Conservation (phyloP, 345 rosid species). For the Microthlaspi erraticum region DNA sequence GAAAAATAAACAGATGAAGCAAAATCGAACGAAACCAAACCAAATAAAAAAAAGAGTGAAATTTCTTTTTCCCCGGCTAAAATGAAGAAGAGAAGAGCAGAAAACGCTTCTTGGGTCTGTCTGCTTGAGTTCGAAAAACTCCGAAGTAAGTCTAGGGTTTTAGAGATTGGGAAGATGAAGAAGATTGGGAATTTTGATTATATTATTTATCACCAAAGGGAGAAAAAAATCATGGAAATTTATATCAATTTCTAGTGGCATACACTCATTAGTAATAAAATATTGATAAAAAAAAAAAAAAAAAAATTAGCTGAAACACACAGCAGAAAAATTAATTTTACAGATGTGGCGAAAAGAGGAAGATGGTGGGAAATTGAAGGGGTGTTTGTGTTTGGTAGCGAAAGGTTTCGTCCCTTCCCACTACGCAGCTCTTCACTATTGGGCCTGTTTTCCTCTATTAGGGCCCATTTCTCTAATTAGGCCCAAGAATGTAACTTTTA, state of each 20-base stretch:
- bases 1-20: slow-evolving; percentile 14
- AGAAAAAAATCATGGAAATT: slow-evolving; percentile 3
- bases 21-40: slow-evolving; percentile 29
- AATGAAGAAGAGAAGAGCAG: slow-evolving; percentile 20
- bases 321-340: slow-evolving; percentile 9
- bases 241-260: slow-evolving; percentile 35
- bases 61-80: background rate
- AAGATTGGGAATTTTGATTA: slow-evolving; percentile 18
- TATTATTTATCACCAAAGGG: slow-evolving; percentile 25
- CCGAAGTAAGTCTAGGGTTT: slow-evolving; percentile 50
- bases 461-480: too few relatives aligned
- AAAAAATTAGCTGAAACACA: background rate
- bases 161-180: slow-evolving; percentile 42
- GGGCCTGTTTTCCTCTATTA: too few relatives aligned
- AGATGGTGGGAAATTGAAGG: slow-evolving; percentile 25
- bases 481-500: too few relatives aligned
- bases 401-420: slow-evolving; percentile 28
- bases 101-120: background rate
- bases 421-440: background rate
- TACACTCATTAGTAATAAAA: slow-evolving; percentile 9
- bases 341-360: slow-evolving; percentile 42
- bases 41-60: background rate
- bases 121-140: slow-evolving; percentile 9
- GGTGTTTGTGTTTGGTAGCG: slow-evolving; percentile 32
- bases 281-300: background rate